A percentile compares a stretch with the other conserved stretches of the same genome.
Evolutionary conservation across 2,329 filamentous ascomycete species (phyloP).

Genomic region (Hypoxylon sp.): DNA sequence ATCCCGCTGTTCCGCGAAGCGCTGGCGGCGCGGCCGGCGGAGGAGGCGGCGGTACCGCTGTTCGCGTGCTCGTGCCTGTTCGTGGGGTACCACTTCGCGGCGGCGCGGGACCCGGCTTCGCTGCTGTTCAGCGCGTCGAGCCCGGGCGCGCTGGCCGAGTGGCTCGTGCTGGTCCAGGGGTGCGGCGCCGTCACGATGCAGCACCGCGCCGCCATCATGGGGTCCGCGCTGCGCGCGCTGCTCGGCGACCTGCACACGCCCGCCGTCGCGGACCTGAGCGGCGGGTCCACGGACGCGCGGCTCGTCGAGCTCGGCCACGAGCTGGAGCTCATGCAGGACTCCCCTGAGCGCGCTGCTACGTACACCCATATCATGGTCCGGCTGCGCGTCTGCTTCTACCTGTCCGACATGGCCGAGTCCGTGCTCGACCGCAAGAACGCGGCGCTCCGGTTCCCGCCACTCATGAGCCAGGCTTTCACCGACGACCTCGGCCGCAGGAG

Average conservation of each 20-base stretch:
- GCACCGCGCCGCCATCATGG: conserved; percentile 16
- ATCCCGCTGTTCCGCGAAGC: conserved; percentile 37
- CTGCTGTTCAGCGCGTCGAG: conserved; percentile 37
- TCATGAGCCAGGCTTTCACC: conserved; percentile 22
- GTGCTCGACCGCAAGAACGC: conserved; percentile 35
- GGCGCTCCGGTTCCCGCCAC: conserved; percentile 32
- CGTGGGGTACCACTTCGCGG: conserved; percentile 38
- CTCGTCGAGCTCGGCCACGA: conserved; percentile 10
- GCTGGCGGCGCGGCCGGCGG: conserved; percentile 16
- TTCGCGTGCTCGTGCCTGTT: conserved; percentile 40
- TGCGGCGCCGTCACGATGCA: conserved; percentile 30
- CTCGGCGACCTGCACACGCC: conserved; percentile 30
- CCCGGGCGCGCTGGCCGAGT: conserved; percentile 36
- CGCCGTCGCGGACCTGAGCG: conserved; percentile 15
- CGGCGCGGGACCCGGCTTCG: conserved; percentile 31
- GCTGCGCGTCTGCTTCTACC: conserved; percentile 33
- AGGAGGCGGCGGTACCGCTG: conserved; percentile 30
- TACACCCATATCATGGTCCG: conserved; percentile 25
- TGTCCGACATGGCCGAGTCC: conserved; percentile 34
- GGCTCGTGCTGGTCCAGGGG: conserved; percentile 38
- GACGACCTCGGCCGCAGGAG: conserved; percentile 27
- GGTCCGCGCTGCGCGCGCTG: conserved; percentile 26
- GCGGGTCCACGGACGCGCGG: conserved; percentile 23
- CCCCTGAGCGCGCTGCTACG: conserved; percentile 7
- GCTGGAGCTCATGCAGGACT: conserved; percentile 15